These are phyloP conservation scores for Termitomyces sp. DNA, from an alignment of 768 basidiomycete species.

Conservation along the genomic window DNA sequence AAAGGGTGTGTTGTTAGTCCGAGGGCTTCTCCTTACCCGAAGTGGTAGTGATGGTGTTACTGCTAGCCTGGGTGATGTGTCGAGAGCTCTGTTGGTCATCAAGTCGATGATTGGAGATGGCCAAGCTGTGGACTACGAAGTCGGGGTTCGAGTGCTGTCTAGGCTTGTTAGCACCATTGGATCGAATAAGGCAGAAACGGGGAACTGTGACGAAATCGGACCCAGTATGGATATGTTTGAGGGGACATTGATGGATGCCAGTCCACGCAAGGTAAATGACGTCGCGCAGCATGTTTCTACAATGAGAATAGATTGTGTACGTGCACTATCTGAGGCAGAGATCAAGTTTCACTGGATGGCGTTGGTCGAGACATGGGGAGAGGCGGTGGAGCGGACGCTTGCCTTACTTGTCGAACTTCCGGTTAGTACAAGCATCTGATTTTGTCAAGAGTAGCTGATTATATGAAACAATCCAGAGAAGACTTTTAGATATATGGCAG, in stretches of 20 bases:
- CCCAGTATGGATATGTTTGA: slow-evolving; percentile 36
- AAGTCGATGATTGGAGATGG: slow-evolving; percentile 28
- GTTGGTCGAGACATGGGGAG: slow-evolving; percentile 33
- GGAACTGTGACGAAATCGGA: slow-evolving; percentile 11
- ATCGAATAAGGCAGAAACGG: background rate
- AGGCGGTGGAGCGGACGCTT: slow-evolving; percentile 15
- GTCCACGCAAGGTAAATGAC: slow-evolving; percentile 18
- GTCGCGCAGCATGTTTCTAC: slow-evolving; percentile 20
- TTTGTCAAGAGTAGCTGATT: background rate
- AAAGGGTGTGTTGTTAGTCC: slow-evolving; percentile 35
- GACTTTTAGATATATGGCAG: slow-evolving; percentile 44
- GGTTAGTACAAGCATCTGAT: slow-evolving; percentile 14
- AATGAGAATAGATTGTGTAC: slow-evolving; percentile 19
- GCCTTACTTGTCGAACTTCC: slow-evolving; percentile 8
- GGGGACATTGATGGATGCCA: slow-evolving; percentile 31
- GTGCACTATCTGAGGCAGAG: slow-evolving; percentile 31
- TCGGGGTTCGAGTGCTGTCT: slow-evolving; percentile 29
- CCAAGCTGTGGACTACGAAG: slow-evolving; percentile 19
- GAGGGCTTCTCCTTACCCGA: slow-evolving; percentile 27
- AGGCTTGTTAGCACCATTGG: slow-evolving; percentile 28
- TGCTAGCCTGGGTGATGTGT: slow-evolving; percentile 15
- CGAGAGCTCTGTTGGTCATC: slow-evolving; percentile 31
- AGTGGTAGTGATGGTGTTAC: background rate
- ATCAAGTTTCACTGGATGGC: slow-evolving; percentile 30
- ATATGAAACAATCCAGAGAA: slow-evolving; percentile 21